These are phyloP conservation scores for Tephrocybe sp. DNA, from an alignment of 768 basidiomycete species.

Conservation along the genomic window DNA sequence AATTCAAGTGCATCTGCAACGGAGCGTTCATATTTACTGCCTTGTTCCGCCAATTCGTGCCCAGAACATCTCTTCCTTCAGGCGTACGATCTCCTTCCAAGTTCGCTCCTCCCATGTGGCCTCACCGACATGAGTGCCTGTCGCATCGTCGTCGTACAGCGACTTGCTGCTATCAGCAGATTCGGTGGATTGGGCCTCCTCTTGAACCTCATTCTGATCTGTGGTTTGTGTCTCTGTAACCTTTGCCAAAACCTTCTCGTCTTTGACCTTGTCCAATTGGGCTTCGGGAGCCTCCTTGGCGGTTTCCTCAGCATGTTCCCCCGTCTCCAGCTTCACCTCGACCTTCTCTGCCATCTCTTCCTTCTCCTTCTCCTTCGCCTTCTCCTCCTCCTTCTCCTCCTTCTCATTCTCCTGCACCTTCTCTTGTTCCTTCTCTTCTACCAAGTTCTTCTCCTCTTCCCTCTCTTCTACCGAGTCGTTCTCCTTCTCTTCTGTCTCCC, in stretches of 20 bases:
- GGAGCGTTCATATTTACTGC: slow-evolving; percentile 14
- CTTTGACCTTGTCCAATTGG: not conserved
- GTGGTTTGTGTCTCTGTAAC: not conserved
- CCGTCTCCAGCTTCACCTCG: slow-evolving; percentile 9
- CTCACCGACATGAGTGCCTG: slow-evolving; percentile 56
- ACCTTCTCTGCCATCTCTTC: slow-evolving; percentile 1
- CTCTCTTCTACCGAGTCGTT: slow-evolving; percentile 1
- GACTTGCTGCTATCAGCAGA: slow-evolving; percentile 12
- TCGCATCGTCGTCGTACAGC: slow-evolving; percentile 22
- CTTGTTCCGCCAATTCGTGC: slow-evolving; percentile 64
- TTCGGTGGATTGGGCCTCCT: not conserved
- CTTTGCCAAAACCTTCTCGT: slow-evolving; percentile 3
- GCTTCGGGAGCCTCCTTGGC: slow-evolving; percentile 9
- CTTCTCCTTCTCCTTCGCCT: slow-evolving; percentile 1
- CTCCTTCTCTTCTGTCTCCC: slow-evolving; percentile 9
- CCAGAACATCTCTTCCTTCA: slow-evolving; percentile 88
- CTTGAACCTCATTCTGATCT: slow-evolving; percentile 11
- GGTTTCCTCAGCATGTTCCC: not conserved
- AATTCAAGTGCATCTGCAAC: not conserved
- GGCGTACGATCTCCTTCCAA: slow-evolving; percentile 73
- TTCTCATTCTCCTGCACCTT: not conserved
- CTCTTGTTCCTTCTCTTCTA: not conserved
- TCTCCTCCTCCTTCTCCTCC: not conserved
- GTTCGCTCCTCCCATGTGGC: slow-evolving; percentile 84
- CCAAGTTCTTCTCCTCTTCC: not conserved